Evolutionary conservation across 768 basidiomycete genomes (phyloP), one percentile per base, ranked within the genome.

Genomic region (Antrodiella citrinella): DNA sequence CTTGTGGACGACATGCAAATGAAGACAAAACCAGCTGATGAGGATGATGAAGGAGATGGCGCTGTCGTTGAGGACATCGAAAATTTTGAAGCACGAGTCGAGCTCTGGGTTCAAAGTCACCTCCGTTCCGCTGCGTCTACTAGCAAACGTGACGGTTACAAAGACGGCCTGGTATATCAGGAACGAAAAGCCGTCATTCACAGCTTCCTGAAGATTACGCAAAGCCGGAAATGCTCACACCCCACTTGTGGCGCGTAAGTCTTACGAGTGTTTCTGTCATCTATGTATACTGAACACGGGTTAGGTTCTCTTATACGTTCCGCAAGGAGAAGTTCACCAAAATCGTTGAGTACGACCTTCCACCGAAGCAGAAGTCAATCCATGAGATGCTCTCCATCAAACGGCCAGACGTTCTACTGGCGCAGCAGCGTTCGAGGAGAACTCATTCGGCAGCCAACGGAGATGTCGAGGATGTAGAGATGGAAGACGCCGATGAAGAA

Each of bases 281-380:
- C 13, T 45, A n/a, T 43, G 10, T 30, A 53, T 44, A 40, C 19
- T 35, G 5, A 18, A n/a, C 22, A 40, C 21, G n/a, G 19, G 40
- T 2, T 56, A 94, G 91, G 23, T 67, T 76, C 57, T 82, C 78
- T 2, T 93, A 90, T 63, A 91, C 92, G 0, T 91, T 88, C 68
- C 85, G 94, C 48, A 97, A 91, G 66, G 96, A 99, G 62, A 91
- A 90, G 0, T 76, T 88, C 65, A 91, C 87, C 46, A 98, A 97
- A 69, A 77, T 99, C 49, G 85, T 98, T 62, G 93, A 98, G 69
- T 90, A 91, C 61, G 93, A 94, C 58, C 75, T 98, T 25, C 73
- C 89, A 4, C 46, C 65, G 2, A 95, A 92, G 66, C 84, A 91
- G 64, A 92, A 89, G 66, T 74, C 65, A 42, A 66, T 70, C 38